Percentiles rank a stretch among this genome's conserved stretches.
These are phyloP conservation scores for Trichomonascaceae sp. DNA, from an alignment of 1,139 yeast species.

Conservation along the genomic window DNA sequence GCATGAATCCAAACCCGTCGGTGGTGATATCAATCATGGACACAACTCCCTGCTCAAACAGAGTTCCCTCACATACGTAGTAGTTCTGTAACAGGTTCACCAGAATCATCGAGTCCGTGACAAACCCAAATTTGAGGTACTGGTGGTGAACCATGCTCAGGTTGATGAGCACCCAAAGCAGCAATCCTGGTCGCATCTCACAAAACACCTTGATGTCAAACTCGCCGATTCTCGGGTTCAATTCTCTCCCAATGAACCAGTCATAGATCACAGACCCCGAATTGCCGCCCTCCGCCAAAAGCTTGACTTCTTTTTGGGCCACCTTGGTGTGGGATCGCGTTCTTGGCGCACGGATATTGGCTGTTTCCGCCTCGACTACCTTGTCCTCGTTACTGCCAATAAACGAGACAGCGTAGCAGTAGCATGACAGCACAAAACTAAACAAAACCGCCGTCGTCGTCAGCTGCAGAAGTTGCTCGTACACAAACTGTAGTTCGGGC, in stretches of 20 bases:
- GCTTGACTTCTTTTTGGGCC: conserved; percentile 40
- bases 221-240: conserved; percentile 78
- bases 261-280: conserved; percentile 65
- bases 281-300: conserved; percentile 80
- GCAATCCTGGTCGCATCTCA: conserved; percentile 90
- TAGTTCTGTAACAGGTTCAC: conserved; percentile 62
- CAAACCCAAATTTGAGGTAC: conserved; percentile 43
- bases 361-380: neutral
- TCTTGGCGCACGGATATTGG: too few relatives aligned
- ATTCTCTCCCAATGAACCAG: conserved; percentile 95
- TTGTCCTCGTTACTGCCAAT: conserved; percentile 20
- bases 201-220: conserved; percentile 86
- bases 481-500: conserved; percentile 71
- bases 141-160: conserved; percentile 73
- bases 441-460: conserved; percentile 51
- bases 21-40: conserved; percentile 94
- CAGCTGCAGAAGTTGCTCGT: conserved; percentile 53
- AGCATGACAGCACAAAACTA: conserved; percentile 47
- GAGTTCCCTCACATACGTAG: conserved; percentile 82
- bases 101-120: conserved; percentile 61
- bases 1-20: conserved; percentile 95
- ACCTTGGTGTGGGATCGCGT: neutral
- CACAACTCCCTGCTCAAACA: conserved; percentile 77
- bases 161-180: conserved; percentile 73
- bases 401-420: conserved; percentile 58